Conservation (phyloP, 257 asterid genomes). For the Capsicum chinense region DNA sequence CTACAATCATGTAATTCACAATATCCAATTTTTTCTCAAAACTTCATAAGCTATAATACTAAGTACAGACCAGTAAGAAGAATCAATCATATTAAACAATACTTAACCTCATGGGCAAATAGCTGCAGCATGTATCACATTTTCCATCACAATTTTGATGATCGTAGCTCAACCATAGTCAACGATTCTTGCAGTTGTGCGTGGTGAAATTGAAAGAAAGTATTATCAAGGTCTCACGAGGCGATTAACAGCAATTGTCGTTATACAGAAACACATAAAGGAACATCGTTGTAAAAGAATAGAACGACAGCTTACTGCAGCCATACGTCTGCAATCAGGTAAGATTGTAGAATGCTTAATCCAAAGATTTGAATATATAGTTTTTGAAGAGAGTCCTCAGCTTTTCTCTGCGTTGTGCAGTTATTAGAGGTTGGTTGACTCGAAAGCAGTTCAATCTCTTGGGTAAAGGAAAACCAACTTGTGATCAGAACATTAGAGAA, state of each 20-base stretch:
- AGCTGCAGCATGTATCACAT: not conserved
- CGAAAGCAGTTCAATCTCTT: constrained; percentile 33
- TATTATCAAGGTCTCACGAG: constrained; percentile 27
- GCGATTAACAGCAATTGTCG: constrained; percentile 40
- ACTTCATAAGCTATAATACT: not conserved
- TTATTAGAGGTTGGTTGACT: constrained; percentile 44
- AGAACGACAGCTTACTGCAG: constrained; percentile 39
- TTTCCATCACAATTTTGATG: not conserved
- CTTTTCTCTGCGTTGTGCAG: constrained; percentile 33
- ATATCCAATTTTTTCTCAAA: not conserved
- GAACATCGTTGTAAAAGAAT: constrained; percentile 30
- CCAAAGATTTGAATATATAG: not conserved
- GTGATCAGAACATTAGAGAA: constrained; percentile 14
- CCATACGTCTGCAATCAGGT: constrained; percentile 47
- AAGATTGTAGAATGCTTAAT: constrained; percentile 23
- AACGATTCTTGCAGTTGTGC: constrained; percentile 53
- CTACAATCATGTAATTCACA: constrained; percentile 68
- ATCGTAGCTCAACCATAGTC: not conserved
- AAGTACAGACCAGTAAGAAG: not conserved
- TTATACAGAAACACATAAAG: constrained; percentile 55
- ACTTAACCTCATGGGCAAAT: not conserved
- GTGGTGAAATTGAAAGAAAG: constrained; percentile 66
- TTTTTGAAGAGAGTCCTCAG: not conserved
- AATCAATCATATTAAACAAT: not conserved
- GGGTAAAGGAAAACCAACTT: constrained; percentile 16